Percentiles rank a stretch among this genome's conserved stretches.
These are phyloP conservation scores for Elymus sibiricus DNA, from an alignment of 176 grass and related monocot genomes.

Conservation along the genomic window DNA sequence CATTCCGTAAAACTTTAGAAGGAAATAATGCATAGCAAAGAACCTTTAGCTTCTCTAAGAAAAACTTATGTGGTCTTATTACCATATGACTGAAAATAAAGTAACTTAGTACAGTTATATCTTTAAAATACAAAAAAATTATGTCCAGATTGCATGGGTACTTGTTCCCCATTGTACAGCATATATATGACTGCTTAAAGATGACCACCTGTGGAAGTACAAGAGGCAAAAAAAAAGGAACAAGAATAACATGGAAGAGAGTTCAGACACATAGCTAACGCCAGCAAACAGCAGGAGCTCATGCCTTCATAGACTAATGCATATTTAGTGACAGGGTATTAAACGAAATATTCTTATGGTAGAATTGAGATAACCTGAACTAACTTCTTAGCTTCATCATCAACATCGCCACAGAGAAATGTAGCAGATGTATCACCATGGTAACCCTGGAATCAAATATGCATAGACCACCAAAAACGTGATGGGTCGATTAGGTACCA, in stretches of 20 bases:
- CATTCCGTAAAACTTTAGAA: slow-evolving; percentile 15
- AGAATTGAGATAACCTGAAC: slow-evolving; percentile 61
- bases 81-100: not conserved
- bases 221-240: not conserved
- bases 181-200: slow-evolving; percentile 12
- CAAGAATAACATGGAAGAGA: not conserved
- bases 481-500: slow-evolving; percentile 17
- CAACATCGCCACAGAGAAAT: slow-evolving; percentile 84
- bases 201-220: not conserved
- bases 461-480: not conserved
- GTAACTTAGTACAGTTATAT: not conserved
- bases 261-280: not conserved
- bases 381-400: slow-evolving; percentile 85
- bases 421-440: slow-evolving; percentile 96
- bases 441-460: slow-evolving; percentile 66
- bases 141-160: not conserved
- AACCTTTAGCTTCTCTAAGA: not conserved
- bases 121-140: not conserved
- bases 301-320: not conserved
- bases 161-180: not conserved
- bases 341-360: not conserved
- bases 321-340: not conserved
- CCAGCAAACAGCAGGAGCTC: not conserved
- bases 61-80: slow-evolving; percentile 1
- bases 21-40: slow-evolving; percentile 2